phyloP scores from a whole-genome alignment of 2,329 filamentous ascomycete genomes.

The Albifimbria verrucaria region DNA sequence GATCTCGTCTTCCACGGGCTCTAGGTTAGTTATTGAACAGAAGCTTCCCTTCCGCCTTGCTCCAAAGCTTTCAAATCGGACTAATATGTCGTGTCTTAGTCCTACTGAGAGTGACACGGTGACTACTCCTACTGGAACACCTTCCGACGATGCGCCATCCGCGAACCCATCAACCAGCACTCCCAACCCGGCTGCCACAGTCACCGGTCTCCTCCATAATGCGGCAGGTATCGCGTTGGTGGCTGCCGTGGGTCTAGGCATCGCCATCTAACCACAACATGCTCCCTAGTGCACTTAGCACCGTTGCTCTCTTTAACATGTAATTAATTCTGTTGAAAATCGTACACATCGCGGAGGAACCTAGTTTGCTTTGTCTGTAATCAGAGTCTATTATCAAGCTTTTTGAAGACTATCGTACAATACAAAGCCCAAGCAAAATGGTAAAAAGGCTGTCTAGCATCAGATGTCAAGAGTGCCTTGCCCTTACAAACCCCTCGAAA shows the following conservation, averaged over 20 bases:
- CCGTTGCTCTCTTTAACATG: too few relatives aligned
- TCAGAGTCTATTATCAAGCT: slow-evolving; percentile 14
- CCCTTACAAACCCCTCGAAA: slow-evolving; percentile 22
- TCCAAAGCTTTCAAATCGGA: too few relatives aligned
- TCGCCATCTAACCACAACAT: slow-evolving; percentile 9
- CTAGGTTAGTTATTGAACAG: too few relatives aligned
- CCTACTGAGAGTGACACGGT: too few relatives aligned
- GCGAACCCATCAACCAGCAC: slow-evolving; percentile 1
- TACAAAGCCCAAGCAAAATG: slow-evolving; percentile 8
- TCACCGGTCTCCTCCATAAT: slow-evolving; percentile 14
- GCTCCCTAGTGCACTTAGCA: too few relatives aligned
- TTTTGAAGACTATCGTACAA: slow-evolving; percentile 22
- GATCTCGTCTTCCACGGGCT: too few relatives aligned
- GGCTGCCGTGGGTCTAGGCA: slow-evolving; percentile 17
- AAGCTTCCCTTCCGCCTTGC: too few relatives aligned
- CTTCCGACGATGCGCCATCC: not conserved
- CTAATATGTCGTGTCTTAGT: too few relatives aligned
- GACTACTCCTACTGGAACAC: too few relatives aligned
- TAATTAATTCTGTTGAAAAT: too few relatives aligned
- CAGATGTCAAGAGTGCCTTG: slow-evolving; percentile 9
- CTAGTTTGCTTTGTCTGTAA: too few relatives aligned
- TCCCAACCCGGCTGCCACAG: slow-evolving; percentile 17
- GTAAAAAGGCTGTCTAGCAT: slow-evolving; percentile 20
- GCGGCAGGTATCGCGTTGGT: slow-evolving; percentile 13
- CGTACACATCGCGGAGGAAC: too few relatives aligned